Percentiles rank a stretch among this genome's conserved stretches.
These are phyloP conservation scores for Sisymbrium irio DNA, from an alignment of 345 rosid genomes.

Conservation along the genomic window DNA sequence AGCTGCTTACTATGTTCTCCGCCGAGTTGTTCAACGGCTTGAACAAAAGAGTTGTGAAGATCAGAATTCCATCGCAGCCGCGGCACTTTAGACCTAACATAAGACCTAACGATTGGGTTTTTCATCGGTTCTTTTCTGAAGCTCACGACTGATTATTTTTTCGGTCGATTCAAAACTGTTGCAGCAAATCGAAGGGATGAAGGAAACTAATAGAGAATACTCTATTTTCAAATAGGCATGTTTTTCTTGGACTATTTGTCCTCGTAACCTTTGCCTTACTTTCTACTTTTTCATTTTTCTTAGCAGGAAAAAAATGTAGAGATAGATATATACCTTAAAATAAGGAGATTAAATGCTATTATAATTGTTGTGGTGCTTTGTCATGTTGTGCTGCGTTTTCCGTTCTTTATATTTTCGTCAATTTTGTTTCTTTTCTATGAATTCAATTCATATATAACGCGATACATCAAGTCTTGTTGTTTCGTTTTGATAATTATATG, in stretches of 20 bases:
- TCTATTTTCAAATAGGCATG: background rate
- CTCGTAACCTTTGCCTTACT: background rate
- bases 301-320: background rate
- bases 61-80: constrained; percentile 79
- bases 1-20: constrained; percentile 67
- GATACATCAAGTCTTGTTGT: background rate
- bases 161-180: constrained; percentile 2
- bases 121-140: constrained; percentile 17
- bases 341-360: background rate
- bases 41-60: constrained; percentile 74
- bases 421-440: background rate
- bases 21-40: constrained; percentile 74
- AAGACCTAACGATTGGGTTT: constrained; percentile 48
- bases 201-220: background rate
- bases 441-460: background rate
- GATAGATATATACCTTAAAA: constrained; percentile 14
- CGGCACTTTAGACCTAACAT: constrained; percentile 74
- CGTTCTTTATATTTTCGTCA: background rate
- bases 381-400: constrained; percentile 10
- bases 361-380: constrained; percentile 4
- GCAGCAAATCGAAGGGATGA: constrained; percentile 5
- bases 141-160: background rate
- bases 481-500: background rate
- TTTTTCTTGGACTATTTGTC: constrained; percentile 1
- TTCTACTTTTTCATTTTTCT: background rate